Base-by-base conservation (phyloP, 768 basidiomycete species). In the Pleurotus salmoneostramineus region DNA sequence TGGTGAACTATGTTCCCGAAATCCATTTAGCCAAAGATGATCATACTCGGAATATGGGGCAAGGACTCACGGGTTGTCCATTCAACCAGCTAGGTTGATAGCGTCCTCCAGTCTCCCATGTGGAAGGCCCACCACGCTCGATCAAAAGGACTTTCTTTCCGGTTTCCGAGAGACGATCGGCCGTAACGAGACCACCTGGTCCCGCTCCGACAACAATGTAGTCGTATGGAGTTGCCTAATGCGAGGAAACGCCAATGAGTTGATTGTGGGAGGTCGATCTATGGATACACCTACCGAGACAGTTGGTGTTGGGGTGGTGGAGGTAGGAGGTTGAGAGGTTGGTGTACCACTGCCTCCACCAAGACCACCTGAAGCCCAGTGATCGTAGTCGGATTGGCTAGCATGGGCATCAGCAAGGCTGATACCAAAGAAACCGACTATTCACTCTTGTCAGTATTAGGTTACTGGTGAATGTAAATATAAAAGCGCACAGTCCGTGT, bases 81-180 rank as follows among this genome's bases (percentile, higher is more conserved):
- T 68, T 62, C 2, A 77, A 67, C 83, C 83, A 85, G 5, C 70
- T 65, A 0, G 84, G 75, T 45, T 75, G 74, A 64, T 85, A 83
- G 7, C 69, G 80, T 14, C 85, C 85, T 11, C 85, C 84, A 14
- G 83, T 85, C 58, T 79, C 70, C 34, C 76, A 76, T 17, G 83
- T 82, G 62, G 79, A 82, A 5, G 85, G 85, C 1, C 84, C 84
- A 45, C 85, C 85, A 56, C 84, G 81, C 63, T 86, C 85, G 4
- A 87, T 69, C 1, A 87, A 73, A 12, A 86, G 68, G 1, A 87
- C 83, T 51, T 83, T 83, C 70, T 86, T 86, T 40, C 83, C 83
- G 33, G 82, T 77, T 66, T 86, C 78, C 11, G 83, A 80, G 2
- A 86, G 68, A 40, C 84, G 76, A 63, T 86, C 84, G 0, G 84